A percentile compares a stretch with the other conserved stretches of the same genome.
Evolutionary conservation across 306 rosid species (phyloP).

Genomic region (Begonia peltatifolia): DNA sequence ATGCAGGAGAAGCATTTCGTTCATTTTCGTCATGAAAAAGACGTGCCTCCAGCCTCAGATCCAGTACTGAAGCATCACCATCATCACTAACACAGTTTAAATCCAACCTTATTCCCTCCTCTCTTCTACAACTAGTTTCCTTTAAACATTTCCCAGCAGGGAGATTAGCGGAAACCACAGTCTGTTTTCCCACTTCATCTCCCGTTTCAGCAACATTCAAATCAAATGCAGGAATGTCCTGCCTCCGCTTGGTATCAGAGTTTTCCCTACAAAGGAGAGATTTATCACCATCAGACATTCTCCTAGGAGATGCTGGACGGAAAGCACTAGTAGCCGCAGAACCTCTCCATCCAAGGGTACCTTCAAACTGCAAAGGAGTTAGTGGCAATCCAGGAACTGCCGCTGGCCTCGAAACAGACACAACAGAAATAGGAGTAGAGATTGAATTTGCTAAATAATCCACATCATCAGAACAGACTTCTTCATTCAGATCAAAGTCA

Average conservation of each 20-base stretch:
- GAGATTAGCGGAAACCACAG: constrained; percentile 37
- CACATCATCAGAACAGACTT: constrained; percentile 55
- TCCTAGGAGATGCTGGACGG: constrained; percentile 87
- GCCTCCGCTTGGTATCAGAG: constrained; percentile 64
- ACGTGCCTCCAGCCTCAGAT: constrained; percentile 43
- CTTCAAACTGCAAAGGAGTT: constrained; percentile 70
- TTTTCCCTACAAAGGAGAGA: constrained; percentile 37
- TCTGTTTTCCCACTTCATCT: constrained; percentile 48
- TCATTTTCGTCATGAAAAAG: constrained; percentile 32
- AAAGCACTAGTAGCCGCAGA: constrained; percentile 94
- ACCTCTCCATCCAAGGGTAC: constrained; percentile 86
- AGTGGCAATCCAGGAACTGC: constrained; percentile 38
- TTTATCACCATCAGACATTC: constrained; percentile 40
- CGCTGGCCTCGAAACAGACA: constrained; percentile 61
- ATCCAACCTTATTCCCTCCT: constrained; percentile 61
- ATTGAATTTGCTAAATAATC: constrained; percentile 31
- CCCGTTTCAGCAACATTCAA: constrained; percentile 66
- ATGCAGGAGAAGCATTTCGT: constrained; percentile 70
- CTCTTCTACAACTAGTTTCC: constrained; percentile 52
- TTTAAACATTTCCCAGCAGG: constrained; percentile 68
- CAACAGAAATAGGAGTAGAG: constrained; percentile 47
- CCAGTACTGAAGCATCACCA: constrained; percentile 39
- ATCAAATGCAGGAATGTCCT: constrained; percentile 55
- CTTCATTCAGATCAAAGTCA: constrained; percentile 77
- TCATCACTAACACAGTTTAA: constrained; percentile 64